Evolutionary conservation across 768 basidiomycete genomes (phyloP).

Genomic region (Boletellus sp.): DNA sequence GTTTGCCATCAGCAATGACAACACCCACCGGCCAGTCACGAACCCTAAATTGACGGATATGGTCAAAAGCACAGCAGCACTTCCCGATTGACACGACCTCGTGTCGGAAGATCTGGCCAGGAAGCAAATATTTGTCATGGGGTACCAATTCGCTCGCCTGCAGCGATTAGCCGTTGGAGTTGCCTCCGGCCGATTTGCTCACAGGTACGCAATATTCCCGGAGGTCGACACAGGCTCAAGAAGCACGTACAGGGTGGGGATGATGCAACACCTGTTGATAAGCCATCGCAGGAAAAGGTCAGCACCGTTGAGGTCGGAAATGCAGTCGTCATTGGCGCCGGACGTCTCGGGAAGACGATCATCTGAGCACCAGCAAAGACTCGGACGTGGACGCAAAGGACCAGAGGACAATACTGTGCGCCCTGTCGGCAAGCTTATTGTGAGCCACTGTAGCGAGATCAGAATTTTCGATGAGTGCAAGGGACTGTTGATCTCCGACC

Average conservation of each 20-base stretch:
- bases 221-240: constrained; percentile 6
- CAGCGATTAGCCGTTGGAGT: constrained; percentile 15
- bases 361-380: constrained; percentile 9
- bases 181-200: constrained; percentile 18
- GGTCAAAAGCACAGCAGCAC: constrained; percentile 18
- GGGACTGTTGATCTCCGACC: background rate
- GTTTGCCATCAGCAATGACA: constrained; percentile 20
- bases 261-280: constrained; percentile 1
- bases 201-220: constrained; percentile 5
- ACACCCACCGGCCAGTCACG: constrained; percentile 7
- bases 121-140: constrained; percentile 11
- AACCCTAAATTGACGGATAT: constrained; percentile 34
- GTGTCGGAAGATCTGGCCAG: constrained; percentile 21
- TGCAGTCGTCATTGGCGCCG: constrained; percentile 5
- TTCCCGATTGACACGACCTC: constrained; percentile 27
- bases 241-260: constrained; percentile 7
- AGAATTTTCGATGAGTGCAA: background rate
- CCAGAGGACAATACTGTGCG: background rate
- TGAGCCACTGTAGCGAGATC: background rate
- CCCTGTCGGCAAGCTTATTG: background rate
- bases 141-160: constrained; percentile 7
- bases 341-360: constrained; percentile 4
- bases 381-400: background rate
- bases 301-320: constrained; percentile 26
- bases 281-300: constrained; percentile 6